phyloP scores from a whole-genome alignment of 345 rosid genomes.

The Erysimum cheiranthoides region DNA sequence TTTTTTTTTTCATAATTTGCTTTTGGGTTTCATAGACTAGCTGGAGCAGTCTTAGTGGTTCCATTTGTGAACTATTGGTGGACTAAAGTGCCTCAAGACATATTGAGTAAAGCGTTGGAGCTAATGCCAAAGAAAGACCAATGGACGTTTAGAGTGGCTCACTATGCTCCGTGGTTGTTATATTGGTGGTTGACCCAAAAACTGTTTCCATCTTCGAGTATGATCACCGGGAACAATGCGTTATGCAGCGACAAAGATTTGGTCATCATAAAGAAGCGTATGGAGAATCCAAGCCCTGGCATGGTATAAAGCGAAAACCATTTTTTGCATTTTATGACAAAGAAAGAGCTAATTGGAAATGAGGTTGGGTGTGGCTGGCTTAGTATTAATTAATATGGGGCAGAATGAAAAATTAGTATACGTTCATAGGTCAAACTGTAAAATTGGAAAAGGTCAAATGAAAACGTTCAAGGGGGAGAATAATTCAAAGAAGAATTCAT shows the following conservation, averaged over 20 bases:
- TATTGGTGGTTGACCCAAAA: constrained; percentile 94
- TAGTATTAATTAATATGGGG: background rate
- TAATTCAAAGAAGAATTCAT: background rate
- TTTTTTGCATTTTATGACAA: background rate
- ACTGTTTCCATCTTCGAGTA: constrained; percentile 65
- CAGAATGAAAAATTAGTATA: background rate
- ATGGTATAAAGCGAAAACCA: constrained; percentile 51
- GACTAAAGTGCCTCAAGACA: constrained; percentile 65
- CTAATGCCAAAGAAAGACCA: constrained; percentile 52
- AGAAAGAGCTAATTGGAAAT: background rate
- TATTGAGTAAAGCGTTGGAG: constrained; percentile 48
- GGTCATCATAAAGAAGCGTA: constrained; percentile 46
- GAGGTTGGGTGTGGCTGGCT: background rate
- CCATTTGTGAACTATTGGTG: constrained; percentile 93
- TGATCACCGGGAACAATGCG: constrained; percentile 51
- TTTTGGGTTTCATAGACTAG: constrained; percentile 50
- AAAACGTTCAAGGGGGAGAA: background rate
- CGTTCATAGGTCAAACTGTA: background rate
- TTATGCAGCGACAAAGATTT: constrained; percentile 57
- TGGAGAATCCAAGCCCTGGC: constrained; percentile 49
- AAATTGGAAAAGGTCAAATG: background rate
- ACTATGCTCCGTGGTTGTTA: constrained; percentile 73
- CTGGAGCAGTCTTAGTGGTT: constrained; percentile 71
- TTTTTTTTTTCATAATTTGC: constrained; percentile 4
- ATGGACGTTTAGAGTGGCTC: constrained; percentile 71